Conservation (phyloP, 2,329 filamentous ascomycete species). For the Bipolaris victoriae region DNA sequence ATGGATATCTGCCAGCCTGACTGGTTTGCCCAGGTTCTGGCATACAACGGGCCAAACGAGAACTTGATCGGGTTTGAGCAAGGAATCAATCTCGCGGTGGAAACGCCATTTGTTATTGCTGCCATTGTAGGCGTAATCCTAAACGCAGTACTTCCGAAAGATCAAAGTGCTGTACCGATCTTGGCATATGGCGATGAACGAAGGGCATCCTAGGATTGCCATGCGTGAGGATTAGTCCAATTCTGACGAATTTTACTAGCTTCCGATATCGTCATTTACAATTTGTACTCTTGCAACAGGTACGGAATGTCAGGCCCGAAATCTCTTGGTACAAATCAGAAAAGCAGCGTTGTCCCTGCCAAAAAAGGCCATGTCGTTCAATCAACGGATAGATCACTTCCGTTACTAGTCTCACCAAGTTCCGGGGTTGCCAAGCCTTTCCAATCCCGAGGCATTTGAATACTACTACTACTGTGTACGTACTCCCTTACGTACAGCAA, state of each 20-base stretch:
- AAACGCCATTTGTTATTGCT: constrained; percentile 53
- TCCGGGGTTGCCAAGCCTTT: too few species aligned
- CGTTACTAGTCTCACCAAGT: too few species aligned
- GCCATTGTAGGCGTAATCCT: constrained; percentile 47
- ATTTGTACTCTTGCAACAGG: too few species aligned
- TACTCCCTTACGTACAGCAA: too few species aligned
- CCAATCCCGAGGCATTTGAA: too few species aligned
- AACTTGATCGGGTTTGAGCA: constrained; percentile 51
- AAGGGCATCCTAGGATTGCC: constrained; percentile 15
- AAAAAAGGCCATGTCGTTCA: too few species aligned
- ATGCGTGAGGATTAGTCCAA: constrained; percentile 5
- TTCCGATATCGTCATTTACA: too few species aligned
- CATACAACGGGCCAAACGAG: constrained; percentile 47
- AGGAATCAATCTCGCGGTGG: constrained; percentile 50
- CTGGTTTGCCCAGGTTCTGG: constrained; percentile 50
- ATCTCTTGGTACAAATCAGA: too few species aligned
- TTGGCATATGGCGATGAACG: constrained; percentile 16
- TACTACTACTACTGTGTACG: too few species aligned
- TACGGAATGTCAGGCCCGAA: too few species aligned
- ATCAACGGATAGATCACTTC: too few species aligned
- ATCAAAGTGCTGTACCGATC: constrained; percentile 15
- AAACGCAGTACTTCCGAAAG: constrained; percentile 51
- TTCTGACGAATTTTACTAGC: not conserved
- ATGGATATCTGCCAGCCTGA: constrained; percentile 51
- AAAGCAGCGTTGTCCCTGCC: too few species aligned